phyloP scores from a whole-genome alignment of 2,329 filamentous ascomycete species.

The Didymella sp. region DNA sequence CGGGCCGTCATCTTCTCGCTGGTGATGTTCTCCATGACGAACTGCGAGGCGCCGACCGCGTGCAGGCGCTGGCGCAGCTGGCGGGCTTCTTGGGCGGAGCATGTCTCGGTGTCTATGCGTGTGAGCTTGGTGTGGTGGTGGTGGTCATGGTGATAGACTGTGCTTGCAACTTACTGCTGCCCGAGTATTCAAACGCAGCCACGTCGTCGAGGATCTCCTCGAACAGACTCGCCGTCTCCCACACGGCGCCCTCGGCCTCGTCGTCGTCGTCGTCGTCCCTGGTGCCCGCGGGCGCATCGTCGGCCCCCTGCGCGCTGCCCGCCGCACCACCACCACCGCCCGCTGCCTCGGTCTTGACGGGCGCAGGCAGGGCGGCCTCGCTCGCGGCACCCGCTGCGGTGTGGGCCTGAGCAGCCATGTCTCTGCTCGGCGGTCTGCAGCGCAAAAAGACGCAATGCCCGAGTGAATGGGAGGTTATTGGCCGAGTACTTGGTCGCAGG shows the following conservation, averaged over 20 bases:
- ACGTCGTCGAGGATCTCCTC: conserved; percentile 47
- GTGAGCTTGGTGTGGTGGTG: no score
- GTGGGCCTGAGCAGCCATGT: conserved; percentile 27
- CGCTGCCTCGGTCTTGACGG: neutral
- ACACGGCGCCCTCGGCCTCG: conserved; percentile 35
- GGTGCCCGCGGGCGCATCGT: conserved; percentile 17
- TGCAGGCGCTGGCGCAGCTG: conserved; percentile 74
- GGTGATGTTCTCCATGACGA: conserved; percentile 66
- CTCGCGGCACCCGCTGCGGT: conserved; percentile 36
- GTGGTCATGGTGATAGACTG: no score
- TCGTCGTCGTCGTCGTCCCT: conserved; percentile 23
- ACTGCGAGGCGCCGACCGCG: conserved; percentile 76
- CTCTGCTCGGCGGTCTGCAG: conserved; percentile 1
- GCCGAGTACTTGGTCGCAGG: no score
- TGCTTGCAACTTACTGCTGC: conserved; percentile 25
- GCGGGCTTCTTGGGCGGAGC: conserved; percentile 63
- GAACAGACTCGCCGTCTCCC: conserved; percentile 44
- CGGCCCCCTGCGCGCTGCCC: neutral
- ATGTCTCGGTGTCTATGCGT: conserved; percentile 35
- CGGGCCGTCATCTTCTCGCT: conserved; percentile 75
- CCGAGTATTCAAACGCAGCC: conserved; percentile 38
- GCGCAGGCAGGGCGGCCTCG: neutral
- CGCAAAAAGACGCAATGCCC: conserved; percentile 3
- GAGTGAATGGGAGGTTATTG: neutral
- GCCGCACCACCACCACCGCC: neutral